Conservation (phyloP, 495 filamentous ascomycete genomes). For the Hypoxylon trugodes region DNA sequence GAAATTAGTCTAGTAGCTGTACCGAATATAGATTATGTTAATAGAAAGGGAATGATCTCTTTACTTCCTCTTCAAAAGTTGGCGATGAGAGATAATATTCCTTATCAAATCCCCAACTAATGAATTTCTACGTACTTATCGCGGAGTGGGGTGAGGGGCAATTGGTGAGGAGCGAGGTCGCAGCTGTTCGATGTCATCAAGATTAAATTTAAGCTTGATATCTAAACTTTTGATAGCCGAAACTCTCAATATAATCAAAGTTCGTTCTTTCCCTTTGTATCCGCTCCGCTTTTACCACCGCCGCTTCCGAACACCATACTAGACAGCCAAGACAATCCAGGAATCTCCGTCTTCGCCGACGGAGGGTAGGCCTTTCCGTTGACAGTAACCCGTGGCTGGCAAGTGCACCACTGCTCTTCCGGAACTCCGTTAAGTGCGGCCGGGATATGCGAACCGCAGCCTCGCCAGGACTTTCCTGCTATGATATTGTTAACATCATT, state of each 20-base stretch:
- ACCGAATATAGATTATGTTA: too few relatives aligned
- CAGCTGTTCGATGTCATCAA: slow-evolving; percentile 3
- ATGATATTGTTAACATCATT: slow-evolving; percentile 11
- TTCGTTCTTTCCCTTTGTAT: slow-evolving; percentile 33
- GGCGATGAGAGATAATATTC: neutral
- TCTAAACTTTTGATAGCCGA: neutral
- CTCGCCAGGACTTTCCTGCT: slow-evolving; percentile 74
- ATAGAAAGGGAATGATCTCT: too few relatives aligned
- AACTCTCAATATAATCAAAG: slow-evolving; percentile 33
- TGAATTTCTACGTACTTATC: slow-evolving; percentile 10
- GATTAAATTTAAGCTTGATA: slow-evolving; percentile 1
- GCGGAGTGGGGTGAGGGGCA: slow-evolving; percentile 11
- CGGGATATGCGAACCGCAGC: slow-evolving; percentile 71
- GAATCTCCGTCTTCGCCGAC: slow-evolving; percentile 54
- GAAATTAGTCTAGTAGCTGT: too few relatives aligned
- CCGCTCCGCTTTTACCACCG: slow-evolving; percentile 9
- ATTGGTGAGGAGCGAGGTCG: slow-evolving; percentile 27
- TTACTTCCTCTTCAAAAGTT: too few relatives aligned
- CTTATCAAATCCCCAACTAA: slow-evolving; percentile 23
- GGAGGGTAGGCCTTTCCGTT: slow-evolving; percentile 71
- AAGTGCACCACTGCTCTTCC: slow-evolving; percentile 66
- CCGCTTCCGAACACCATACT: slow-evolving; percentile 39
- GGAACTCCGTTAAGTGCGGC: slow-evolving; percentile 66
- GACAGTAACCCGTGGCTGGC: slow-evolving; percentile 64
- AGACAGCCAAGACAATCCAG: slow-evolving; percentile 37